phyloP scores from a whole-genome alignment of 2,329 filamentous ascomycete genomes.

The Cladophialophora immunda region DNA sequence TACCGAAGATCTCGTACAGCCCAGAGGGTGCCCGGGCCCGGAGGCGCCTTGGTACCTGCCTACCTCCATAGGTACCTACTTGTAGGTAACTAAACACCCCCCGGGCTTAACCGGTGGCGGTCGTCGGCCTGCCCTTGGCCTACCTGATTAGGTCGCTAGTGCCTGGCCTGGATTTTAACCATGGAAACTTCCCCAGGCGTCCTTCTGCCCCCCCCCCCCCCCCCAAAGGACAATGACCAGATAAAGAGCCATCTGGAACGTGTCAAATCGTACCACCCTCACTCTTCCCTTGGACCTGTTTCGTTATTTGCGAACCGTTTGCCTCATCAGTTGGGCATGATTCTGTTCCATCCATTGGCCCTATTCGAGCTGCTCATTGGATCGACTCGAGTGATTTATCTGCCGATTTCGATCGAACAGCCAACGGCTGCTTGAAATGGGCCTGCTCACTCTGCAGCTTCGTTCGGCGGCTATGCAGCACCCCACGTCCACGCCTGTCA shows the following conservation, averaged over 20 bases:
- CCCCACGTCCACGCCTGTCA: neutral
- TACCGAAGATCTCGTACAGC: neutral
- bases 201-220: neutral
- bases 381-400: conserved; percentile 3
- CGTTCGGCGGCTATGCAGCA: neutral
- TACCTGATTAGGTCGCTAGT: neutral
- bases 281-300: neutral
- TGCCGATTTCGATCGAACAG: neutral
- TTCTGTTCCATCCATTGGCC: conserved; percentile 18
- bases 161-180: neutral
- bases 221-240: neutral
- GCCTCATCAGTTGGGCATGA: conserved; percentile 32
- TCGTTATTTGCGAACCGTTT: conserved; percentile 7
- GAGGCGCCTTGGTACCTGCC: too few species aligned
- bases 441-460: neutral
- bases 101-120: neutral
- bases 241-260: neutral
- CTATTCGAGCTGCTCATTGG: conserved; percentile 21
- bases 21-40: neutral
- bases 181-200: neutral
- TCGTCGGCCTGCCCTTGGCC: neutral
- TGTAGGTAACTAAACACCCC: neutral
- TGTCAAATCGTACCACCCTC: neutral
- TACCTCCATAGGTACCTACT: neutral
- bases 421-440: neutral